Evolutionary conservation across 805 yeast genomes (phyloP), one percentile per base, ranked within the genome.

Genomic region (Wickerhamiella lipophila): DNA sequence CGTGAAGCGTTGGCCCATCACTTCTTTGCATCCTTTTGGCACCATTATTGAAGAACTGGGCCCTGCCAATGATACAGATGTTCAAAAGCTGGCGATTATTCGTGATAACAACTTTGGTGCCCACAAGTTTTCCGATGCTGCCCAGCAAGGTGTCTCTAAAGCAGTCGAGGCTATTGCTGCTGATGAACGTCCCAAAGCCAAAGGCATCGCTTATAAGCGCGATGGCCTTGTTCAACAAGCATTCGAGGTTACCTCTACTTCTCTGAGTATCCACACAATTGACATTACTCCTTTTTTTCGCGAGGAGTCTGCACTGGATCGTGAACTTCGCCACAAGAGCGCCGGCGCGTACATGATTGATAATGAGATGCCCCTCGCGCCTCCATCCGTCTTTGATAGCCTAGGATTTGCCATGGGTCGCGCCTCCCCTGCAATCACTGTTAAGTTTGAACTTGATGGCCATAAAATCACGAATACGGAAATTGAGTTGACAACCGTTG

Each of bases 1-100:
- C 1, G 89, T 92, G 60, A 92, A 92, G 64, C 81, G 98, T 65
- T 92, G 98, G 98, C 98, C 98, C 60, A 92, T 92, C 65, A 92
- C 98, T 8, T 89, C 97, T 0, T 74, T 92, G 64, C 98, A 92
- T 70, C 98, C 98, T 4, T 92, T 92, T 62, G 98, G 98, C 58
- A 87, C 95, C 26, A 70, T 92, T 50, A 81, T 89, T 22, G 83
- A 88, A 42, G 84, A 83, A 57, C 70, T 92, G 53, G 98, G 98
- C 21, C 74, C 77, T 34, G 77, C 83, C 58, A 84, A 79, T 55
- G 89, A 81, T 53, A 74, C 79, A 2, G 69, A 73, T 19, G 84
- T 89, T 38, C 95, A 87, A 63, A 76, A 87, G 52, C 89, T 82
- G 62, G 85, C 96, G 0, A 81, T 92, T 49, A 71, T 92, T 56